Percentiles rank a stretch among this genome's conserved stretches.
These are phyloP conservation scores for Trametes gibbosa DNA, from an alignment of 768 basidiomycete genomes.

Conservation along the genomic window DNA sequence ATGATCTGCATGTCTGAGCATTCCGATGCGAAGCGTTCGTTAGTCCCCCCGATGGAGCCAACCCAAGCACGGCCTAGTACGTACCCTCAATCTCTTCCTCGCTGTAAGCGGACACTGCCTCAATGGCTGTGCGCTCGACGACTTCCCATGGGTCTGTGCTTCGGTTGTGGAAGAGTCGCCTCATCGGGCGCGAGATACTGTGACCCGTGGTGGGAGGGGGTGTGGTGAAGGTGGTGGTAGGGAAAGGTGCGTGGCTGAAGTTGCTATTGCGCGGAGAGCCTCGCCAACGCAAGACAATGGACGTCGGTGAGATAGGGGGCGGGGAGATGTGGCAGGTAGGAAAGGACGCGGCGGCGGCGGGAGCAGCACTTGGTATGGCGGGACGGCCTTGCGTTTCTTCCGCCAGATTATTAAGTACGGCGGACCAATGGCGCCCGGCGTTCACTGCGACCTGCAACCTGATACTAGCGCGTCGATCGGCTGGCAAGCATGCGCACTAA, in stretches of 20 bases:
- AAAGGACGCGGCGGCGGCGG: too few relatives aligned
- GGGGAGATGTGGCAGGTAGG: too few relatives aligned
- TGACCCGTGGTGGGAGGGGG: slow-evolving; percentile 4
- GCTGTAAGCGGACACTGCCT: slow-evolving; percentile 63
- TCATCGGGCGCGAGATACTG: slow-evolving; percentile 17
- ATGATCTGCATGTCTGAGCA: slow-evolving; percentile 58
- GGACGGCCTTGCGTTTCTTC: background rate
- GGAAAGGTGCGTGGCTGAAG: background rate
- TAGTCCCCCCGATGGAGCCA: too few relatives aligned
- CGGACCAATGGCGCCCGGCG: background rate
- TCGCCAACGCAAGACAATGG: background rate
- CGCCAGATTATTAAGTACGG: background rate
- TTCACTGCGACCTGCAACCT: background rate
- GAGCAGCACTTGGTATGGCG: too few relatives aligned
- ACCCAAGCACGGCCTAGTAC: background rate
- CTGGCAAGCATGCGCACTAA: background rate
- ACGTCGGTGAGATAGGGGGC: background rate
- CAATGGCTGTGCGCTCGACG: slow-evolving; percentile 60
- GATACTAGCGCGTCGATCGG: background rate
- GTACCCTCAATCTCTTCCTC: slow-evolving; percentile 48
- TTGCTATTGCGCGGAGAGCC: background rate
- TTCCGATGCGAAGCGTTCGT: too few relatives aligned
- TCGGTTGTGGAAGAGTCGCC: slow-evolving; percentile 39
- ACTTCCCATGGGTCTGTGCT: slow-evolving; percentile 73
- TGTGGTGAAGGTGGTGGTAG: background rate